Evolutionary conservation across 306 rosid genomes (phyloP).

Genomic region (Casuarina glauca): DNA sequence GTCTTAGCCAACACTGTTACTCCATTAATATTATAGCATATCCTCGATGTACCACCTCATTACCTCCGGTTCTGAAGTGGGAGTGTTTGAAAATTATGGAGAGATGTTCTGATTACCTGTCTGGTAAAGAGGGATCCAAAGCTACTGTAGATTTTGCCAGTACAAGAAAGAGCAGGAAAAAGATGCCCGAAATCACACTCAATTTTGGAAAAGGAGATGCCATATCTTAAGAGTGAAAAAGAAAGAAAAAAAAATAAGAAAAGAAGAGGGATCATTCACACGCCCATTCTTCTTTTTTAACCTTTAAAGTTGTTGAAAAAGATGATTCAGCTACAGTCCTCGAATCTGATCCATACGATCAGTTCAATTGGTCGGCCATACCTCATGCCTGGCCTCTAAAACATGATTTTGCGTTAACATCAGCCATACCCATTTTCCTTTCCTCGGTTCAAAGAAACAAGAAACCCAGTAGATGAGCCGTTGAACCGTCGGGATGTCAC

Average conservation of each 20-base stretch:
- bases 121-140: slow-evolving; percentile 65
- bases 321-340: slow-evolving; percentile 27
- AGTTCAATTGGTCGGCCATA: slow-evolving; percentile 64
- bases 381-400: background rate
- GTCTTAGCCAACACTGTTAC: slow-evolving; percentile 25
- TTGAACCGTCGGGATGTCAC: background rate
- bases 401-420: background rate
- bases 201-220: slow-evolving; percentile 43
- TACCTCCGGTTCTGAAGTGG: slow-evolving; percentile 15
- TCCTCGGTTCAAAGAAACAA: too few species aligned
- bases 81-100: slow-evolving; percentile 38
- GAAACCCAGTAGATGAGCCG: background rate
- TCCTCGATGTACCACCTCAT: slow-evolving; percentile 34
- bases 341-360: slow-evolving; percentile 46
- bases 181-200: slow-evolving; percentile 56
- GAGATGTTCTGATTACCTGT: slow-evolving; percentile 46
- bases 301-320: slow-evolving; percentile 7
- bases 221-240: slow-evolving; percentile 39
- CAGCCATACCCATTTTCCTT: background rate
- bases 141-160: slow-evolving; percentile 41
- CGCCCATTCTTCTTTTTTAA: slow-evolving; percentile 15
- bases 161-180: slow-evolving; percentile 43
- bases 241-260: slow-evolving; percentile 5
- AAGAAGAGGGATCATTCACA: slow-evolving; percentile 28
- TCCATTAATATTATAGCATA: slow-evolving; percentile 39